These are phyloP conservation scores for Phytopythium oedochilum DNA, from an alignment of 352 stramenopile genomes.

Conservation along the genomic window DNA sequence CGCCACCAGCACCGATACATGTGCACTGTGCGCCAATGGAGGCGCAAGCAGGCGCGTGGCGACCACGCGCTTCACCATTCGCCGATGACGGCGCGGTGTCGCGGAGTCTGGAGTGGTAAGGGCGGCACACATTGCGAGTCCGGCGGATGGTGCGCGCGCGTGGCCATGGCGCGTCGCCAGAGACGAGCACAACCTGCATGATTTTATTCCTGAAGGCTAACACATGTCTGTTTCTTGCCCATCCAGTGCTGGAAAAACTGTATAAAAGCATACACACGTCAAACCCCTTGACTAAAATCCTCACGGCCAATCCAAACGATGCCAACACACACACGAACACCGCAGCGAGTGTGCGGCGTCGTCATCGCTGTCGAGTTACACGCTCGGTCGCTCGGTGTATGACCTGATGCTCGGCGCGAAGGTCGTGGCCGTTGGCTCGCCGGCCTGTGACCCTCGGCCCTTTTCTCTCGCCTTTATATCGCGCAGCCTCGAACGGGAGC, in stretches of 20 bases:
- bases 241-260: not conserved
- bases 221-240: not conserved
- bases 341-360: not conserved
- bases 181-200: not conserved
- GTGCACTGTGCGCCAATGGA: too few species aligned
- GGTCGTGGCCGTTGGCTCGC: not conserved
- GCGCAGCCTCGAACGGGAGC: not conserved
- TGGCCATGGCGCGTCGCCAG: not conserved
- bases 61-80: not conserved
- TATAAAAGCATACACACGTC: too few species aligned
- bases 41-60: not conserved
- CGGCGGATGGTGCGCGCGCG: not conserved
- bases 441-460: too few species aligned
- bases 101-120: not conserved
- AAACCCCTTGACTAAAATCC: too few species aligned
- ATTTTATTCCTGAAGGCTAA: not conserved
- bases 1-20: too few species aligned
- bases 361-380: slow-evolving; percentile 7
- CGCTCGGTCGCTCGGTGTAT: not conserved
- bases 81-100: not conserved
- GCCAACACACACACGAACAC: too few species aligned
- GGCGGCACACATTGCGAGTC: too few species aligned
- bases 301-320: too few species aligned
- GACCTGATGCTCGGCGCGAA: not conserved
- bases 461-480: not conserved